Conservation (phyloP, 805 yeast genomes). For the Suhomyces tanzawaensis region DNA sequence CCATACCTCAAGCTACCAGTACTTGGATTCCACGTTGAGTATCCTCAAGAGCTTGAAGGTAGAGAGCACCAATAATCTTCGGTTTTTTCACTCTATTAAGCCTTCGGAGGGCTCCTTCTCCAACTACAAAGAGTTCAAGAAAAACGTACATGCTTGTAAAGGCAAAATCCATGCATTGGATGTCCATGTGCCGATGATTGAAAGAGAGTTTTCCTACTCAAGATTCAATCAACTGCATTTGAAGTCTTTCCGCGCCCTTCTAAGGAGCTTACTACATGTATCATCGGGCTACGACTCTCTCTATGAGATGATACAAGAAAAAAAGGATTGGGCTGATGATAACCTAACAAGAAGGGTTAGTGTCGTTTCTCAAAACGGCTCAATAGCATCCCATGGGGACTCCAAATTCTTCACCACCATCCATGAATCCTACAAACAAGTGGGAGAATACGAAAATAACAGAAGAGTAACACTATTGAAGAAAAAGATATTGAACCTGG, state of each 20-base stretch:
- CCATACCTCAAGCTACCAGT: constrained; percentile 22
- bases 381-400: constrained; percentile 12
- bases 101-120: constrained; percentile 25
- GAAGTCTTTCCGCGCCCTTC: constrained; percentile 22
- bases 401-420: constrained; percentile 25
- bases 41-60: constrained; percentile 14
- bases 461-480: constrained; percentile 18
- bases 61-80: constrained; percentile 18
- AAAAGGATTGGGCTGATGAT: constrained; percentile 20
- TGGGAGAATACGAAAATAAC: constrained; percentile 26
- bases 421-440: constrained; percentile 27
- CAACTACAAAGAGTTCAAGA: constrained; percentile 19
- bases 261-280: constrained; percentile 21
- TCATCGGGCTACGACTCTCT: constrained; percentile 26
- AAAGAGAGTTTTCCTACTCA: constrained; percentile 26
- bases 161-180: constrained; percentile 19
- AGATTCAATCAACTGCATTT: constrained; percentile 27
- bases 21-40: constrained; percentile 16
- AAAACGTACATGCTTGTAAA: constrained; percentile 19
- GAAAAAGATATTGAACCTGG: constrained; percentile 15
- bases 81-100: constrained; percentile 23
- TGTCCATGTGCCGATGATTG: constrained; percentile 15
- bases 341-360: constrained; percentile 9
- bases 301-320: constrained; percentile 27
- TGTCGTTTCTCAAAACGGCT: constrained; percentile 1